Evolutionary conservation across 1,284 basidiomycete species (phyloP).

Genomic region (Cerioporus squamosus): DNA sequence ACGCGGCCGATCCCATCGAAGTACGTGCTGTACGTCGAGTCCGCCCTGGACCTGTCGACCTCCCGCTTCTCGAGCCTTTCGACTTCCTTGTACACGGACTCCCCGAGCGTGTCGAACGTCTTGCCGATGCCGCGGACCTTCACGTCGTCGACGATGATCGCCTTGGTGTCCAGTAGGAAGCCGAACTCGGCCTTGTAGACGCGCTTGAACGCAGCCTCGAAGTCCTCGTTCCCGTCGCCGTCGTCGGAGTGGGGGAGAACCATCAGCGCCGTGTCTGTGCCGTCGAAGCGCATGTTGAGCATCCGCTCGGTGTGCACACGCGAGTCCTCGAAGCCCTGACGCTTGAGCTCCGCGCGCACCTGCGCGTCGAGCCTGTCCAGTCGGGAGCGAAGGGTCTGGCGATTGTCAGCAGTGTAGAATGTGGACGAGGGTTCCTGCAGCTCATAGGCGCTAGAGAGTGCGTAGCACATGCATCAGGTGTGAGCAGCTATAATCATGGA

Average conservation of each 20-base stretch:
- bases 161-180: conserved; percentile 83
- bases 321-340: conserved; percentile 80
- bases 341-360: conserved; percentile 69
- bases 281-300: conserved; percentile 92
- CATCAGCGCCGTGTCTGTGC: conserved; percentile 93
- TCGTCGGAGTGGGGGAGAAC: conserved; percentile 63
- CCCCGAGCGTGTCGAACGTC: conserved; percentile 84
- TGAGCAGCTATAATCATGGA: conserved; percentile 15
- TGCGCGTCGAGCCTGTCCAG: conserved; percentile 69
- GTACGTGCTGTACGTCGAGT: conserved; percentile 70
- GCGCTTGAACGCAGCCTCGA: conserved; percentile 78
- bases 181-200: conserved; percentile 89
- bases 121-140: conserved; percentile 89
- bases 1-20: conserved; percentile 80
- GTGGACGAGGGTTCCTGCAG: conserved; percentile 87
- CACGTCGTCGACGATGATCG: conserved; percentile 89
- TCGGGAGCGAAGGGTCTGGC: conserved; percentile 57
- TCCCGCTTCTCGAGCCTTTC: conserved; percentile 47
- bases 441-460: conserved; percentile 68
- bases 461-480: neutral
- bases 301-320: conserved; percentile 79
- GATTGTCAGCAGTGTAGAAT: conserved; percentile 65
- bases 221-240: conserved; percentile 70
- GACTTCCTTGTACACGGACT: conserved; percentile 81
- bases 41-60: conserved; percentile 49